phyloP scores from a whole-genome alignment of 2,329 filamentous ascomycete species.

The Fusarium tjaetaba region DNA sequence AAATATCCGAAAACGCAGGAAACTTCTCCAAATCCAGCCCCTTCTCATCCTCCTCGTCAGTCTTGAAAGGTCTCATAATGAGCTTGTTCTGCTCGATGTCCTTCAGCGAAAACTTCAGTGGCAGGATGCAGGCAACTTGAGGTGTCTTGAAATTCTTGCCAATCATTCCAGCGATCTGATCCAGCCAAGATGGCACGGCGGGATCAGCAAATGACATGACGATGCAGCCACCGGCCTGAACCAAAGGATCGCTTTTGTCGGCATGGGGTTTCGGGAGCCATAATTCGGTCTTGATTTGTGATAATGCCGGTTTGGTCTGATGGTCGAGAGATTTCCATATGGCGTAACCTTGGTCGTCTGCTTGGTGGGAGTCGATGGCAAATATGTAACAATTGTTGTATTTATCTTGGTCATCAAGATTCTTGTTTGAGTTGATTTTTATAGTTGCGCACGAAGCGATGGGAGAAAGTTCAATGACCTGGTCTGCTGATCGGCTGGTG shows the following conservation, averaged over 20 bases:
- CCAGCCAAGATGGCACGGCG: neutral
- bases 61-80: neutral
- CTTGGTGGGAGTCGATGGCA: neutral
- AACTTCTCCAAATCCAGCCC: neutral
- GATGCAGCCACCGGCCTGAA: neutral
- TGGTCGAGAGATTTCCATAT: neutral
- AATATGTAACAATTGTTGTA: neutral
- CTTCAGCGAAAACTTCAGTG: neutral
- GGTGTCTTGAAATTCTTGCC: neutral
- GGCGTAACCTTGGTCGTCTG: neutral
- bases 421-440: neutral
- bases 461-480: neutral
- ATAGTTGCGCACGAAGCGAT: neutral
- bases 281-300: neutral
- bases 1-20: neutral
- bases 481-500: accelerated
- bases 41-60: neutral
- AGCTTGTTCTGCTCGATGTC: neutral
- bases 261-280: neutral
- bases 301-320: neutral
- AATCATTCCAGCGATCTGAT: neutral
- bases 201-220: constrained; percentile 10
- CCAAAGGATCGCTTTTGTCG: neutral
- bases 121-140: constrained; percentile 1
- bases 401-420: accelerated